Evolutionary conservation across 306 rosid genomes (phyloP).

Genomic region (Arachis stenosperma): DNA sequence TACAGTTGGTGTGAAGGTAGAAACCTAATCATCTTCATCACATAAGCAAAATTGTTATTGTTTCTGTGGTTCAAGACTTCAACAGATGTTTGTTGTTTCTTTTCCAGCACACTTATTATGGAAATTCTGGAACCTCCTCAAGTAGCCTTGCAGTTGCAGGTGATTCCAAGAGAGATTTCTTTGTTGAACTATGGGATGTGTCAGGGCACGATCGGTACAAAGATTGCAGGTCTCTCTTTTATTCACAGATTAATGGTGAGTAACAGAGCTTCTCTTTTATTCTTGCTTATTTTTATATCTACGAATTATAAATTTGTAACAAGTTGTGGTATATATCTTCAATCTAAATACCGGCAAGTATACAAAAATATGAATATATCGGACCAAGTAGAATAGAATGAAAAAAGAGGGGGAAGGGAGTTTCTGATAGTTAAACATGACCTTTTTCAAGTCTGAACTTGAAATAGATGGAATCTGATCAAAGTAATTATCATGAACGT

Average conservation of each 20-base stretch:
- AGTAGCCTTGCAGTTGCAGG: slow-evolving; percentile 76
- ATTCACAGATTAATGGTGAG: slow-evolving; percentile 92
- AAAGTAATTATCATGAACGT: neutral
- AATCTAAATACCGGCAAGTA: neutral
- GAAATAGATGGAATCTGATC: neutral
- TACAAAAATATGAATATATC: neutral
- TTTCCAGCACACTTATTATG: slow-evolving; percentile 71
- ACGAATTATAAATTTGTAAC: neutral
- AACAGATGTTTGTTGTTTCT: slow-evolving; percentile 33
- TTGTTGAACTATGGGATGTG: slow-evolving; percentile 97
- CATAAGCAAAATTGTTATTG: slow-evolving; percentile 2
- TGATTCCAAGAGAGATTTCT: slow-evolving; percentile 87
- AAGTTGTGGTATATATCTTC: slow-evolving; percentile 21
- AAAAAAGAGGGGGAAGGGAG: neutral
- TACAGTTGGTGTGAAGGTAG: slow-evolving; percentile 87
- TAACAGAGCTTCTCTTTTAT: slow-evolving; percentile 17
- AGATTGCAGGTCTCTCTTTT: slow-evolving; percentile 91
- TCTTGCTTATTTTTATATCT: neutral
- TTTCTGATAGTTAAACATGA: slow-evolving; percentile 2
- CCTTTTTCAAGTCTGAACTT: slow-evolving; percentile 21
- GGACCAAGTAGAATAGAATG: neutral
- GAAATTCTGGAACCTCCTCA: slow-evolving; percentile 88
- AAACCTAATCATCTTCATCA: slow-evolving; percentile 14
- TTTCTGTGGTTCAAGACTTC: slow-evolving; percentile 36
- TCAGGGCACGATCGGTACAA: slow-evolving; percentile 96